phyloP scores from a whole-genome alignment of 2,329 filamentous ascomycete genomes.

The Cryphonectria radicalis region DNA sequence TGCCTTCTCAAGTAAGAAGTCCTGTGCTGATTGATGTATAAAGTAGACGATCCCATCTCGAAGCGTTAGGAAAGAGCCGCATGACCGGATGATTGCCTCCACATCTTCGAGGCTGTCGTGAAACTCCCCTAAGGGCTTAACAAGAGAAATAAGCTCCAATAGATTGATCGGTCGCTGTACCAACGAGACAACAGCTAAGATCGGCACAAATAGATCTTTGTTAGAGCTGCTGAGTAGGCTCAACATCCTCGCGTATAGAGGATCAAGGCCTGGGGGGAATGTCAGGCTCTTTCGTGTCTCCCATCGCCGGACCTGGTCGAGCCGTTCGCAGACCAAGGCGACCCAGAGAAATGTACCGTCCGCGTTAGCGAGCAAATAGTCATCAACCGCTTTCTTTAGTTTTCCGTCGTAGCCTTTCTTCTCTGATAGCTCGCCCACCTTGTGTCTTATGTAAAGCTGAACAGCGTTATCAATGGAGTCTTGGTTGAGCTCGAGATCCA shows the following conservation, averaged over 20 bases:
- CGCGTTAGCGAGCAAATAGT: constrained; percentile 39
- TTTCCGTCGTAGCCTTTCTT: constrained; percentile 35
- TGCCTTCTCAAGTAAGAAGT: constrained; percentile 27
- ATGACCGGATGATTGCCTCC: constrained; percentile 38
- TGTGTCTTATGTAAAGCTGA: constrained; percentile 38
- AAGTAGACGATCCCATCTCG: constrained; percentile 30
- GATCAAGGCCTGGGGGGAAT: too few relatives aligned
- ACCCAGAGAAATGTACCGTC: constrained; percentile 51
- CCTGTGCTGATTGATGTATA: constrained; percentile 13
- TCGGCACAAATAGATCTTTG: too few relatives aligned
- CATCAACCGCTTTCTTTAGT: not conserved
- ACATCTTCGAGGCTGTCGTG: constrained; percentile 28
- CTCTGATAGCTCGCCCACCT: constrained; percentile 38
- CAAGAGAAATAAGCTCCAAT: too few relatives aligned
- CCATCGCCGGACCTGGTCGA: too few relatives aligned
- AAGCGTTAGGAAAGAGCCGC: constrained; percentile 46
- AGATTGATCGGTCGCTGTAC: constrained; percentile 43
- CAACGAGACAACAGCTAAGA: too few relatives aligned
- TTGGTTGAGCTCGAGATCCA: constrained; percentile 45
- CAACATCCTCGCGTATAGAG: too few relatives aligned
- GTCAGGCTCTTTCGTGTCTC: too few relatives aligned
- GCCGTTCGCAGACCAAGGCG: constrained; percentile 42
- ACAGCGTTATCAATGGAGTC: constrained; percentile 19
- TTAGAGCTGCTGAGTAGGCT: too few relatives aligned
- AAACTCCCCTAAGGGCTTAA: too few relatives aligned